Conservation (phyloP, 352 stramenopile species). For the Globisporangium okanoganense region DNA sequence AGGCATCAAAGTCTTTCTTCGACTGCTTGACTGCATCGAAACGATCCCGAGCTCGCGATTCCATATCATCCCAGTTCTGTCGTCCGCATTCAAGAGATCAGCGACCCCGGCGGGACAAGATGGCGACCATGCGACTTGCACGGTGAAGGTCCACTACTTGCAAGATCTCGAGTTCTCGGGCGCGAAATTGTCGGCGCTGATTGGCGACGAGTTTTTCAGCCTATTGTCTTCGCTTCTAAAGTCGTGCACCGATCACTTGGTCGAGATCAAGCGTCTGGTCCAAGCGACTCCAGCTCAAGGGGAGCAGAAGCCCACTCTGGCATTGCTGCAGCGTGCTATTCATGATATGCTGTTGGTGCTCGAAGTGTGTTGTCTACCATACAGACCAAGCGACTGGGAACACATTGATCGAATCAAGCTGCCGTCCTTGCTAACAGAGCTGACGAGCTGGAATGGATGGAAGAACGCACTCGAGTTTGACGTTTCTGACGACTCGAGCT, state of each 20-base stretch:
- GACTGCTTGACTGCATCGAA: conserved; percentile 43
- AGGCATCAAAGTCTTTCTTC: conserved; percentile 65
- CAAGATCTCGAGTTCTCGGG: conserved; percentile 70
- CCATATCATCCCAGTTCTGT: conserved; percentile 73
- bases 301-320: conserved; percentile 17
- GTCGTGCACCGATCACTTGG: conserved; percentile 32
- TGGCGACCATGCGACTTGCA: conserved; percentile 4
- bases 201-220: conserved; percentile 62
- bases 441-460: conserved; percentile 76
- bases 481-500: conserved; percentile 27
- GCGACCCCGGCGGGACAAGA: neutral
- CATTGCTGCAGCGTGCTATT: conserved; percentile 44
- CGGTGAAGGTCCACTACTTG: conserved; percentile 76
- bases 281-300: conserved; percentile 13
- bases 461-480: conserved; percentile 62
- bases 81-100: conserved; percentile 66
- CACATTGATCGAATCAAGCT: conserved; percentile 57
- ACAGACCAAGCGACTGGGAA: conserved; percentile 54
- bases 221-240: conserved; percentile 58
- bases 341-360: conserved; percentile 73
- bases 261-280: conserved; percentile 32
- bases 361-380: conserved; percentile 80
- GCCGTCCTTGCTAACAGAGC: conserved; percentile 56
- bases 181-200: conserved; percentile 28
- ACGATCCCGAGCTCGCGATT: conserved; percentile 59